Evolutionary conservation across 2,329 filamentous ascomycete genomes (phyloP), one percentile per base, ranked within the genome.

Genomic region (Beauveria sp.): DNA sequence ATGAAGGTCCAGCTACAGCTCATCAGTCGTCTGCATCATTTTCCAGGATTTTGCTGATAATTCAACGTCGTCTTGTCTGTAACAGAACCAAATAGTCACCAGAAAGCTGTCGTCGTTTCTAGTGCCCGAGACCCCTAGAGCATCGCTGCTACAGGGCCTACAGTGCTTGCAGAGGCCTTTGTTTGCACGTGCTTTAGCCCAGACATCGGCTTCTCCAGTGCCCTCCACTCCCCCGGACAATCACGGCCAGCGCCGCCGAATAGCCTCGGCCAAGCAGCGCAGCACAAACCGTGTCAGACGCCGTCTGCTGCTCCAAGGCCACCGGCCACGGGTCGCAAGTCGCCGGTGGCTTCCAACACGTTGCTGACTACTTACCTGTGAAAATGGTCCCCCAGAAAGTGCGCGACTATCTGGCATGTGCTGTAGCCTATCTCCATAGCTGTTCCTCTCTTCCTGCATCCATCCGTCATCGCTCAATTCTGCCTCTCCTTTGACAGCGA

Each of bases 171-270:
- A 20, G 34, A 22, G 34, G 34, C 22, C 24, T 56, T 56, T 34
- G 0, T 40, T 40, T 24, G 44, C 46, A 50, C 55, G 30, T 50
- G 44, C 30, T 58, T 47, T 26, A 18, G 2, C 41, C 10, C 55
- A 12, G 43, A 18, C 28, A 18, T 24, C 16, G 18, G 14, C 37
- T 24, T 26, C 8, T 22, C 40, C 40, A 8, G 28, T 12, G 22
- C 41, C 24, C 55, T 51, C 30, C 55, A 40, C 28, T 43, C 28
- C 55, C 55, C 54, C 55, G 44, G 55, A 57, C 55, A 57, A 16
- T 57, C 55, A 41, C 55, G 55, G 55, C 37, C 46, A 44, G 55
- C 30, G 46, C 55, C 55, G 43, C 55, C 55, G 55, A 58, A 51
- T 59, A 59, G 55, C 55, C 55, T 59, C 55, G 55, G 55, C 24